These are phyloP conservation scores for Thalassiosira oceanica DNA, from an alignment of 352 stramenopile species.

Conservation along the genomic window DNA sequence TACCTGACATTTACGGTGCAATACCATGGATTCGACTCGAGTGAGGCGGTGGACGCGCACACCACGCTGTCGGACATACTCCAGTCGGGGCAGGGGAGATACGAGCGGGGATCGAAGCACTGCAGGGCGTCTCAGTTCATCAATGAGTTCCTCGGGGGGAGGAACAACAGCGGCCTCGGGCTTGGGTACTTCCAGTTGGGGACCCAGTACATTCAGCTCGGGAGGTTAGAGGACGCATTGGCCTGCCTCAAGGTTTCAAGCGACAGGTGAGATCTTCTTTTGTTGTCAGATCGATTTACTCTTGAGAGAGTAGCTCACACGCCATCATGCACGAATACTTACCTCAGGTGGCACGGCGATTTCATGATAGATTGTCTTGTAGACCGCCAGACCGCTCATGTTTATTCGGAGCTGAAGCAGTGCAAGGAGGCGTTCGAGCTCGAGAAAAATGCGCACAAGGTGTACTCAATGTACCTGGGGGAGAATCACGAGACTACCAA, in stretches of 20 bases:
- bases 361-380: constrained; percentile 71
- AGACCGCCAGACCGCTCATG: constrained; percentile 49
- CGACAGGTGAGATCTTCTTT: constrained; percentile 33
- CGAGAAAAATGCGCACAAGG: constrained; percentile 69
- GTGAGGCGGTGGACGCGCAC: constrained; percentile 89
- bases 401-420: constrained; percentile 48
- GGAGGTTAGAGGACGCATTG: constrained; percentile 81
- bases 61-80: constrained; percentile 90
- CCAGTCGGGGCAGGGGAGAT: constrained; percentile 85
- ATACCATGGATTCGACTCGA: constrained; percentile 89
- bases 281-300: too few relatives aligned
- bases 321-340: too few relatives aligned
- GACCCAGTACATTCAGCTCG: constrained; percentile 90
- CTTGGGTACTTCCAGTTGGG: constrained; percentile 92
- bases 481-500: constrained; percentile 71
- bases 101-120: constrained; percentile 86
- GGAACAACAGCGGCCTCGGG: constrained; percentile 87
- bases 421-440: constrained; percentile 62
- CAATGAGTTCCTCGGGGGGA: constrained; percentile 89
- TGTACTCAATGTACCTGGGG: constrained; percentile 57
- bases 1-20: constrained; percentile 90
- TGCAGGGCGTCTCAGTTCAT: constrained; percentile 90
- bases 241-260: constrained; percentile 73
- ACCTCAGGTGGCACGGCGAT: too few relatives aligned
- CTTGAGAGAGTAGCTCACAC: too few relatives aligned